These are phyloP conservation scores for Rhodomyrtus tomentosa DNA, from an alignment of 345 rosid species.

Conservation along the genomic window DNA sequence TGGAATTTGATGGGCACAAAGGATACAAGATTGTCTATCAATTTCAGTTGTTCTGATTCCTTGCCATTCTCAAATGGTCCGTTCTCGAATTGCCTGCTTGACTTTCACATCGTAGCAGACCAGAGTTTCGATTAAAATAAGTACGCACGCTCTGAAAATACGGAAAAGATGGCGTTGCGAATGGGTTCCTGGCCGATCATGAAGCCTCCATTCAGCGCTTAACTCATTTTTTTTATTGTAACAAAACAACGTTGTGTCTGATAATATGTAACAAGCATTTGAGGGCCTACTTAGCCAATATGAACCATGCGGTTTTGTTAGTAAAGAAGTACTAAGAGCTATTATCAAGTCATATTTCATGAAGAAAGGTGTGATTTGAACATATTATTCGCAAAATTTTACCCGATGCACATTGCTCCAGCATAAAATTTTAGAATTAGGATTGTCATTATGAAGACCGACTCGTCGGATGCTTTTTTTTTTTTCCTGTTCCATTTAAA, in stretches of 20 bases:
- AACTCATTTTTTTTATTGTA: neutral
- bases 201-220: neutral
- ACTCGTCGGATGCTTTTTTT: neutral
- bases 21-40: too few species aligned
- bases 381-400: neutral
- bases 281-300: neutral
- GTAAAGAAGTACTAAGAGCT: too few species aligned
- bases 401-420: neutral
- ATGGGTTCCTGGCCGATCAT: neutral
- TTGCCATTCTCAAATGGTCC: neutral
- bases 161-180: neutral
- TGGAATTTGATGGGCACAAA: too few species aligned
- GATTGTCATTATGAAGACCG: neutral
- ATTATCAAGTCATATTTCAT: too few species aligned
- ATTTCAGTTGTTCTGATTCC: too few species aligned
- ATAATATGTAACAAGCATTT: neutral
- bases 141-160: neutral
- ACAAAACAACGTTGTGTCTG: neutral
- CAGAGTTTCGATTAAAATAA: neutral
- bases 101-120: neutral
- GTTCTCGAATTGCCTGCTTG: neutral
- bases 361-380: too few species aligned
- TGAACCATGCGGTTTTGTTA: neutral
- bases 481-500: neutral
- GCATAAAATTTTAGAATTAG: neutral